Evolutionary conservation across 768 basidiomycete genomes (phyloP), one percentile per base, ranked within the genome.

Genomic region (Mycena chlorophos): DNA sequence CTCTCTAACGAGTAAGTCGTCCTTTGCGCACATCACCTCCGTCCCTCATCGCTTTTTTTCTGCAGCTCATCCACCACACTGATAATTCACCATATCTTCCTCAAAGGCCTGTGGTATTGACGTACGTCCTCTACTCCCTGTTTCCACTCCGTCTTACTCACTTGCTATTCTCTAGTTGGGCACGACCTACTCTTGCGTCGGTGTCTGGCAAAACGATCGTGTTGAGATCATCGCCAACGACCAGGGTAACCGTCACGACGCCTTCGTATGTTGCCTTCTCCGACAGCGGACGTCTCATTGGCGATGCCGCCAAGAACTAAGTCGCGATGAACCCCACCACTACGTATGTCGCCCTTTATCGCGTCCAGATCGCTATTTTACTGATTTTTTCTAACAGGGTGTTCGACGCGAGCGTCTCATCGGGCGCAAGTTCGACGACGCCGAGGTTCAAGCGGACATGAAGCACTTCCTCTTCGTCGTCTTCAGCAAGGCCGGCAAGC

Each of bases 231-330:
- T n/a, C n/a, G n/a, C n/a, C n/a, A n/a, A n/a, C n/a, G n/a, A n/a
- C n/a, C n/a, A n/a, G n/a, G n/a, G n/a, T n/a, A n/a, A n/a, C n/a
- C n/a, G n/a, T n/a, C n/a, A n/a, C 94, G 91, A n/a, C 96, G 94
- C 75, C 94, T 96, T 65, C 94, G 91, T 81, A 94, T 98, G 57
- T 98, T 94, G 94, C 91, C 94, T 34, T 34, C 17, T 34, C 31
- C 17, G 31, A 97, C 83, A 94, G 93, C 51, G n/a, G n/a, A n/a
- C n/a, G n/a, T n/a, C n/a, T n/a, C n/a, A n/a, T n/a, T n/a, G n/a
- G n/a, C n/a, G n/a, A n/a, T n/a, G n/a, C n/a, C n/a, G n/a, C n/a
- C n/a, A n/a, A n/a, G n/a, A n/a, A n/a, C n/a, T n/a, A n/a, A n/a
- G n/a, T n/a, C n/a, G n/a, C n/a, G n/a, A n/a, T n/a, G n/a, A n/a